Evolutionary conservation across 2,329 filamentous ascomycete genomes (phyloP), one percentile per base, ranked within the genome.

Genomic region (Capronia epimyces): DNA sequence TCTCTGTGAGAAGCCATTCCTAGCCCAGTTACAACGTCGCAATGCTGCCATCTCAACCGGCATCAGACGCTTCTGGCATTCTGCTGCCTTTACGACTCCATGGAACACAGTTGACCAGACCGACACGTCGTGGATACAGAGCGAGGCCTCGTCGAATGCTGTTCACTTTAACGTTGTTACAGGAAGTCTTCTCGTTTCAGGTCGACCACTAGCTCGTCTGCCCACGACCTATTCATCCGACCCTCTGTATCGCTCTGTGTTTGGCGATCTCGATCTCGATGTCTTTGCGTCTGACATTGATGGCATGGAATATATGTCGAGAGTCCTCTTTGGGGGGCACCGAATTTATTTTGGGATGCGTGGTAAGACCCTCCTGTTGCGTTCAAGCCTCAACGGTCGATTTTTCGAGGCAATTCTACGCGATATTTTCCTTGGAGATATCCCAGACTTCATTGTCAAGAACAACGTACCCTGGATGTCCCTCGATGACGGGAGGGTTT

Each of bases 381-480:
- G 60, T 3, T 63, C 62, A 1, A 21, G 42, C 15, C 56, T 46
- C 18, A 52, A 57, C 1, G 32, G 36, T 2, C 47, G 53, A 8
- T 36, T 46, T 1, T 63, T 62, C 42, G 65, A 71, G 45, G 62
- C 67, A 20, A 52, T 72, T 12, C 64, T 67, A 0, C 52, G 56
- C 6, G 57, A 59, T n/a, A 45, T 63, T 18, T 60, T 71, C 5
- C 15, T 31, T 2, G 53, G 43, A 9, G 58, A 63, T 22, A 58
- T 72, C 6, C 69, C 69, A 10, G 48, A 52, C 0, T 40, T 55
- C 0, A 71, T 79, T 5, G 56, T 74, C 1, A 39, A 70, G 1
- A 55, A 69, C 0, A 72, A 67, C 46, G 64, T 68, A 0, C 76
- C 80, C 49, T 81, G 78, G 77, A 69, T 75, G 39, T 57, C 73